Evolutionary conservation across 371 early-diverging fungal species (phyloP), one percentile per base, ranked within the genome.

Genomic region (Mucor lusitanicus): DNA sequence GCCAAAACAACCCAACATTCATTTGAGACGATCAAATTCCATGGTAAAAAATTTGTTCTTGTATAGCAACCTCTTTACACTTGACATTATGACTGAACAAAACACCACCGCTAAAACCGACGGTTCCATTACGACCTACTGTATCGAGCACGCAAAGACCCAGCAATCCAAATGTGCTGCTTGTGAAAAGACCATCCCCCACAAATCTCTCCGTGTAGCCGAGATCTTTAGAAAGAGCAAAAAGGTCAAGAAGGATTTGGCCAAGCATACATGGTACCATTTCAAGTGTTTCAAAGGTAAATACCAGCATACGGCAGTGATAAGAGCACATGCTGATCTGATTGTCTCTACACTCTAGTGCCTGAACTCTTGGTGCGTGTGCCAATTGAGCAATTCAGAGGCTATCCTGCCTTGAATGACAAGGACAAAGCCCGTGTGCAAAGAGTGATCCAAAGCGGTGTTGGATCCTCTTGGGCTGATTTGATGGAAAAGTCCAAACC

Each of bases 201-300:
- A 76, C 56, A 82, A 81, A 63, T 84, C 85, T 0, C 74, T 86
- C 32, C 82, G 84, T 32, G 78, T 77, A 17, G 85, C 79, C 4
- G 76, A 82, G 60, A 79, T 86, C 69, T 81, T 70, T 53, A 82
- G 87, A 59, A 74, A 75, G 57, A 81, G 68, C 62, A 82, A 84
- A 57, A 82, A 84, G 64, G 82, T 79, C 55, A 86, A 86, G 71
- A 86, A 86, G 65, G 73, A 80, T 68, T 69, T 72, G 44, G 85
- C 87, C 42, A 86, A 76, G 70, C 79, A 79, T 35, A 72, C 77
- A 2, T 86, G 87, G 87, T 86, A 77, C 71, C 86, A 86, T 61
- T 84, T 86, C 74, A 84, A 77, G 65, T 86, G 86, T 61, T 86
- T 76, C 65, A 80, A 78, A 71, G 83, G 84, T 84, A 81, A 68